Evolutionary conservation across 2,329 filamentous ascomycete genomes (phyloP).

Genomic region (Byssothecium circinans): DNA sequence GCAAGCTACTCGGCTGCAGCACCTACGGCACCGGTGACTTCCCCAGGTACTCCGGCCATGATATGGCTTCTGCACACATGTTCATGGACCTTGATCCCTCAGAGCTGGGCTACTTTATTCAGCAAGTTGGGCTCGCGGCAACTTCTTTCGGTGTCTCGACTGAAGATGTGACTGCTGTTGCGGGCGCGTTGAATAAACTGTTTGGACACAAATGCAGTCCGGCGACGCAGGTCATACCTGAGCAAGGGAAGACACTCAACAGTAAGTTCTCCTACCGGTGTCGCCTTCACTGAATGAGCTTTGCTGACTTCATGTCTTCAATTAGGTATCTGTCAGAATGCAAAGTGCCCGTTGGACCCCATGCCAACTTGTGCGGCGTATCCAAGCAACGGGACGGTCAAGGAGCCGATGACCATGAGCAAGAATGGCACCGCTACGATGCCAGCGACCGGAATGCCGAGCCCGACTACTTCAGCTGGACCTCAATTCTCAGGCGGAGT

Average conservation of each 20-base stretch:
- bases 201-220: constrained; percentile 59
- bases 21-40: constrained; percentile 41
- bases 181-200: constrained; percentile 50
- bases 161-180: constrained; percentile 55
- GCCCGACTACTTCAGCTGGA: not conserved
- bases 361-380: constrained; percentile 54
- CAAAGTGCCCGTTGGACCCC: constrained; percentile 52
- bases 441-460: not conserved
- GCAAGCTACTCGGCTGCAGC: constrained; percentile 52
- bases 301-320: no score
- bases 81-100: constrained; percentile 60
- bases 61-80: constrained; percentile 59
- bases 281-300: no score
- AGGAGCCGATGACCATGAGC: constrained; percentile 9
- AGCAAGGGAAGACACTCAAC: constrained; percentile 54
- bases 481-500: not conserved
- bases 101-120: constrained; percentile 62
- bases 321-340: constrained; percentile 54
- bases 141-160: constrained; percentile 61
- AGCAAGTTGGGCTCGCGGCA: constrained; percentile 60
- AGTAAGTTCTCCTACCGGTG: constrained; percentile 20
- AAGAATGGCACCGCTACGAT: not conserved
- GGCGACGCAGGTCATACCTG: constrained; percentile 49
- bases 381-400: constrained; percentile 12
- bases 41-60: constrained; percentile 52